Conservation (phyloP, 1,139 yeast genomes). For the Hyphopichia fennica region DNA sequence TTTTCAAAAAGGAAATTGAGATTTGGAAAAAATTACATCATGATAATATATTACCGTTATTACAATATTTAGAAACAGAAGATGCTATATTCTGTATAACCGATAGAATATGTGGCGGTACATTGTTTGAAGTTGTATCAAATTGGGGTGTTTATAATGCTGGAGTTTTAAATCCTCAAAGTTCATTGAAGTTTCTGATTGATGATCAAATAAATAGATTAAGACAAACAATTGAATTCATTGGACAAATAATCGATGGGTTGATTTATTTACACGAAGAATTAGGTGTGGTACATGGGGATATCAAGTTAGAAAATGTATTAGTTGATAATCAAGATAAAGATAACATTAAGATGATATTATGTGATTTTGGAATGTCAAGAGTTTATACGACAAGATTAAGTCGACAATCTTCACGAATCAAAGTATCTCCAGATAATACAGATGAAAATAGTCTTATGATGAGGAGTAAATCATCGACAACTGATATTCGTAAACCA, state of each 20-base stretch:
- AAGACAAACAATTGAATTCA: conserved; percentile 24
- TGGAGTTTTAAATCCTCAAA: conserved; percentile 26
- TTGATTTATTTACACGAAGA: conserved; percentile 67
- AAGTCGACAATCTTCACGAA: conserved; percentile 23
- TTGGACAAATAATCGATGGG: conserved; percentile 60
- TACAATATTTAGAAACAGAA: conserved; percentile 61
- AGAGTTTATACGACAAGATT: conserved; percentile 33
- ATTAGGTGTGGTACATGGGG: conserved; percentile 80
- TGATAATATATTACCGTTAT: conserved; percentile 61
- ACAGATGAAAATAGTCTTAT: conserved; percentile 11
- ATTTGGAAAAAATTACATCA: conserved; percentile 75
- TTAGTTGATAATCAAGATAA: conserved; percentile 48
- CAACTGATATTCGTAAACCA: conserved; percentile 35
- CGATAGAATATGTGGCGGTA: conserved; percentile 73
- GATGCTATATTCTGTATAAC: conserved; percentile 72
- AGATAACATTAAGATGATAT: conserved; percentile 33
- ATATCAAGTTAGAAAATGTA: conserved; percentile 84
- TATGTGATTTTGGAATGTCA: conserved; percentile 92
- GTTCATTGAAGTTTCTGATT: conserved; percentile 33
- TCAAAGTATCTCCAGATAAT: not conserved
- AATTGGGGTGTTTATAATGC: conserved; percentile 56
- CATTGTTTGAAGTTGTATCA: conserved; percentile 73
- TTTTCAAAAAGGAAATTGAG: conserved; percentile 68
- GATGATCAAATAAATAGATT: conserved; percentile 25
- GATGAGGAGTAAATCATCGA: conserved; percentile 51